A percentile compares a stretch with the other conserved stretches of the same genome.
phyloP scores from a whole-genome alignment of 352 stramenopile genomes.

The Phytophthora podocarpi region DNA sequence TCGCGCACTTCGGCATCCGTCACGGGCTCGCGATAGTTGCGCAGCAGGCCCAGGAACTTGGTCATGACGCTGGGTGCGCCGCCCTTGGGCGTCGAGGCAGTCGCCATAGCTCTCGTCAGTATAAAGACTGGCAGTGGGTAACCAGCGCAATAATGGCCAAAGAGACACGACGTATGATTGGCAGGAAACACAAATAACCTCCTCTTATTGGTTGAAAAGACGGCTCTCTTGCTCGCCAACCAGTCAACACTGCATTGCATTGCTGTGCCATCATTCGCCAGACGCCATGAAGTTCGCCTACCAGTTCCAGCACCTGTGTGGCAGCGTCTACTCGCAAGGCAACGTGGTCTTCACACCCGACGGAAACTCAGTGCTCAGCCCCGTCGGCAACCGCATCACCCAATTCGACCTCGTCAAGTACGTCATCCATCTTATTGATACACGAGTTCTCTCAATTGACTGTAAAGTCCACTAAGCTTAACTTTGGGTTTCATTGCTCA shows the following conservation, averaged over 20 bases:
- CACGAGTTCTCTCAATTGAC: background rate
- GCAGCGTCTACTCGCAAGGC: slow-evolving; percentile 93
- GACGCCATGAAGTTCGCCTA: slow-evolving; percentile 88
- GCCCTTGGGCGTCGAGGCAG: slow-evolving; percentile 23
- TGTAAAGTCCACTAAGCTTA: background rate
- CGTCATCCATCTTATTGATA: slow-evolving; percentile 39
- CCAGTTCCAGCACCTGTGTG: slow-evolving; percentile 93
- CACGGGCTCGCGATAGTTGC: slow-evolving; percentile 81
- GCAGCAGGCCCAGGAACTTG: slow-evolving; percentile 79
- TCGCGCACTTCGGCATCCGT: slow-evolving; percentile 82
- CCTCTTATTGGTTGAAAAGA: slow-evolving; percentile 41
- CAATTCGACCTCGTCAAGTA: slow-evolving; percentile 94
- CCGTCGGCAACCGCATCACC: slow-evolving; percentile 94
- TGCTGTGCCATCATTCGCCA: slow-evolving; percentile 1
- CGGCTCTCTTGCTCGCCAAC: slow-evolving; percentile 31
- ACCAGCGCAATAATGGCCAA: slow-evolving; percentile 13
- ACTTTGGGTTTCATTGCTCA: background rate
- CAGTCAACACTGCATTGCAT: slow-evolving; percentile 41
- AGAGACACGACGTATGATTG: slow-evolving; percentile 33
- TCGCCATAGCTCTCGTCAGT: slow-evolving; percentile 29
- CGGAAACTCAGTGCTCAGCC: slow-evolving; percentile 91
- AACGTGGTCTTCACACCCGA: slow-evolving; percentile 94
- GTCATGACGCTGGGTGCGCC: slow-evolving; percentile 48
- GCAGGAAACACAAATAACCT: slow-evolving; percentile 12
- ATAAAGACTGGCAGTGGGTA: slow-evolving; percentile 31